Evolutionary conservation across 2,329 filamentous ascomycete species (phyloP).

Genomic region (Fusarium austroafricanum): DNA sequence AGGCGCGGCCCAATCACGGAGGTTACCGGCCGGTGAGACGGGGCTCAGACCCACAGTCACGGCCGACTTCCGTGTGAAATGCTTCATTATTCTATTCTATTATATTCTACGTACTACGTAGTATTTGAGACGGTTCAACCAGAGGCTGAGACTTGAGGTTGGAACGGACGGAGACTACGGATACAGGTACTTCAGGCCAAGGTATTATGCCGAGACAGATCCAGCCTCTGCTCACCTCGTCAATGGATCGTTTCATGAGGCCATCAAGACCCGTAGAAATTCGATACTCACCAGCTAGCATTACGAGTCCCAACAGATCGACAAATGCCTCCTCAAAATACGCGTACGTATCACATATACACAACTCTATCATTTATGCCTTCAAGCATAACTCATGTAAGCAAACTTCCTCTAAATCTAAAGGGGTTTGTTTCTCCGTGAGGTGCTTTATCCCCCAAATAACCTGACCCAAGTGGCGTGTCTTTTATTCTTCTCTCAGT

Average conservation of each 20-base stretch:
- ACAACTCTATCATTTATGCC: background rate
- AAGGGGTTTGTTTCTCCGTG: constrained; percentile 35
- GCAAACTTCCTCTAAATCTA: background rate
- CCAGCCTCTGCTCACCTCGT: constrained; percentile 1
- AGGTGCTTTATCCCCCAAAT: constrained; percentile 40
- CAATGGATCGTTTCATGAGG: constrained; percentile 12
- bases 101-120: no score
- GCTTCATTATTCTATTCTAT: background rate
- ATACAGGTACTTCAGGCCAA: background rate
- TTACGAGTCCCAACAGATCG: background rate
- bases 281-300: background rate
- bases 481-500: constrained; percentile 15
- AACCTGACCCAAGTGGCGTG: constrained; percentile 44
- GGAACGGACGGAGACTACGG: background rate
- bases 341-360: constrained; percentile 6
- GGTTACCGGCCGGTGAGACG: constrained; percentile 34
- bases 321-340: constrained; percentile 3
- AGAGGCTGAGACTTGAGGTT: background rate
- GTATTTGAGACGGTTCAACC: background rate
- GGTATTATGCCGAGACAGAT: background rate
- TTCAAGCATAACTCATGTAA: background rate
- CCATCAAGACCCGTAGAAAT: constrained; percentile 12
- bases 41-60: constrained; percentile 25
- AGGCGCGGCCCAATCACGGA: constrained; percentile 43
- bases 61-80: constrained; percentile 30